Base-by-base conservation (phyloP, 768 basidiomycete genomes). In the Agrocybe pediades region DNA sequence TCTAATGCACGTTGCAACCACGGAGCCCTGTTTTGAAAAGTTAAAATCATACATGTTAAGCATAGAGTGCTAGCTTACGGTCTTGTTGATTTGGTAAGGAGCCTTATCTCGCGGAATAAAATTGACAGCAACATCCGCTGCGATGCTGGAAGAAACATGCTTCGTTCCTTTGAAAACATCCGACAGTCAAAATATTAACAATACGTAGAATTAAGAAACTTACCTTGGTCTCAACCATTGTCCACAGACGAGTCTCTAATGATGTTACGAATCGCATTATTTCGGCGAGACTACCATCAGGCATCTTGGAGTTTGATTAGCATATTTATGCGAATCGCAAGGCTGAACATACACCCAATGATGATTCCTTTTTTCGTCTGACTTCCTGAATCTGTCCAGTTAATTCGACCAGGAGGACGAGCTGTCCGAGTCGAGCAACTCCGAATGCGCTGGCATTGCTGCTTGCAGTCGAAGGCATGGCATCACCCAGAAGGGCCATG, bases 11-110 rank as follows among this genome's bases (percentile, higher is more conserved):
- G 72, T 13, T 71, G 42, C 30, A 85, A 60, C 82, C 82, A 85
- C 4, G 72, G 51, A n/a, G 75, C 73, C 45, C 81, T 80, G 47
- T 9, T 8, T 20, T 23, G 29, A 40, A 46, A 1, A 42, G 26
- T 15, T 27, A 23, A 19, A 9, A 36, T 15, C 7, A 17, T 24
- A 17, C 17, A 46, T n/a, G 4, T 19, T 2, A 30, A 6, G n/a
- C 5, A 36, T 13, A 36, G 11, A 36, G 3, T 11, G 29, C 15
- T 36, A 15, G 43, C 83, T 40, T 67, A 89, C 87, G 76, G 66
- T 66, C 86, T 88, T 23, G 86, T 64, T 0, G 87, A 88, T 45
- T 81, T 76, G 1, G 83, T 85, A 6, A 86, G 60, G 5, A 88
- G 68, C 47, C 90, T 72, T 29, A 88, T 79, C 62, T 89, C 85